phyloP scores from a whole-genome alignment of 148 eudicot genomes.

The Pharnaceum exiguum region DNA sequence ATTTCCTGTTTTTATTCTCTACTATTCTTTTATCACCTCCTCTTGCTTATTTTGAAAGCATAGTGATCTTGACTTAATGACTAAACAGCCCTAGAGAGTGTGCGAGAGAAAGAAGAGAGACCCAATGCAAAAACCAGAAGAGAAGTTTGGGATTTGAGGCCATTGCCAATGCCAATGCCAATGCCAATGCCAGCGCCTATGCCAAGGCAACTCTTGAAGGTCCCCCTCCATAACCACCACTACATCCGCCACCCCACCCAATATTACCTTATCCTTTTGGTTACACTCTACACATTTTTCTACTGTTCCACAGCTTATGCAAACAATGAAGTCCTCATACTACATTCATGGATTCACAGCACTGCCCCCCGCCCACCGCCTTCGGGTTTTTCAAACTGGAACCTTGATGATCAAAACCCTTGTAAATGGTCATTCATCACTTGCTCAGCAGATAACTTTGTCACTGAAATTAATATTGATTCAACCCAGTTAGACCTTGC shows the following conservation, averaged over 20 bases:
- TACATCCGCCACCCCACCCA: conserved; percentile 5
- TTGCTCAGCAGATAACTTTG: conserved; percentile 40
- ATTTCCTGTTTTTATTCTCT: no score
- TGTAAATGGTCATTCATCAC: conserved; percentile 73
- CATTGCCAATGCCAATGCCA: conserved; percentile 10
- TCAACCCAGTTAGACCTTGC: conserved; percentile 40
- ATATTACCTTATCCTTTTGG: conserved; percentile 8
- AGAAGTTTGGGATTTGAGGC: conserved; percentile 54
- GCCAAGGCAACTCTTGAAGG: conserved; percentile 35
- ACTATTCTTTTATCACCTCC: conserved; percentile 29
- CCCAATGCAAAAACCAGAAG: conserved; percentile 55
- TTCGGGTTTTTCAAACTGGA: conserved; percentile 46
- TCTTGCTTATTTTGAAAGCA: conserved; percentile 47
- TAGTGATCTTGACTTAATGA: conserved; percentile 8
- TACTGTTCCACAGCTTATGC: conserved; percentile 14
- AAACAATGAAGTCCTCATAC: conserved; percentile 42
- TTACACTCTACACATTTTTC: conserved; percentile 7
- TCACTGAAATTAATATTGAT: conserved; percentile 43
- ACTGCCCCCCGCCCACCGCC: conserved; percentile 22
- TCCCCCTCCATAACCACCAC: conserved; percentile 20
- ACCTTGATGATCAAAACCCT: conserved; percentile 44
- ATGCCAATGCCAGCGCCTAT: conserved; percentile 37
- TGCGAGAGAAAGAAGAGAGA: conserved; percentile 24
- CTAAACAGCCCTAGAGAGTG: conserved; percentile 15
- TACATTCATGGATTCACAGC: conserved; percentile 58